Conservation (phyloP, 805 yeast genomes). For the Candida nitratophila region DNA sequence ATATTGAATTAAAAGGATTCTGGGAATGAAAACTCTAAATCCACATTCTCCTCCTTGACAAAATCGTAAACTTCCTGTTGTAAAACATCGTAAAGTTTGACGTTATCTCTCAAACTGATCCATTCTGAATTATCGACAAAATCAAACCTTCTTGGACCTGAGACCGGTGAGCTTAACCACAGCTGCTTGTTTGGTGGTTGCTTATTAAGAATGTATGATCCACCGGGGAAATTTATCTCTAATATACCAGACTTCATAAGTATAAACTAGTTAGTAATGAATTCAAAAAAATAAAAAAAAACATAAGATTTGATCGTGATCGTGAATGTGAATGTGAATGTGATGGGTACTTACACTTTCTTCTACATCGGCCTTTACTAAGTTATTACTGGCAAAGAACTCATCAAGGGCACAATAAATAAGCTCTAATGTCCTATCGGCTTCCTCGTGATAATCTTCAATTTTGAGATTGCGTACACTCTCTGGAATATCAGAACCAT, state of each 20-base stretch:
- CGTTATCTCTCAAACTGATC: slow-evolving; percentile 69
- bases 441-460: slow-evolving; percentile 52
- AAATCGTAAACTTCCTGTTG: slow-evolving; percentile 38
- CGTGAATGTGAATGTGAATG: too few species aligned
- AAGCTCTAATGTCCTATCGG: slow-evolving; percentile 65
- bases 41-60: neutral
- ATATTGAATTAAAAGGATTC: neutral
- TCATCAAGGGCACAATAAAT: slow-evolving; percentile 62
- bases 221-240: slow-evolving; percentile 65
- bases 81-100: slow-evolving; percentile 38
- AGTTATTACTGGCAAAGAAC: slow-evolving; percentile 43
- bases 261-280: slow-evolving; percentile 1
- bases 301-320: too few species aligned
- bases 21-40: neutral
- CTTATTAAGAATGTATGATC: slow-evolving; percentile 88
- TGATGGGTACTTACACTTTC: slow-evolving; percentile 37
- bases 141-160: slow-evolving; percentile 89
- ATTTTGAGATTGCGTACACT: slow-evolving; percentile 41
- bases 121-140: slow-evolving; percentile 58
- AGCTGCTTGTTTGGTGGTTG: slow-evolving; percentile 97
- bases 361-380: slow-evolving; percentile 61
- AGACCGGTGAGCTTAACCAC: slow-evolving; percentile 89
- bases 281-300: neutral
- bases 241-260: slow-evolving; percentile 55
- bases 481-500: slow-evolving; percentile 46